Percentiles rank a stretch among this genome's conserved stretches.
These are phyloP conservation scores for Colletotrichum noveboracense DNA, from an alignment of 2,329 filamentous ascomycete species.

Conservation along the genomic window DNA sequence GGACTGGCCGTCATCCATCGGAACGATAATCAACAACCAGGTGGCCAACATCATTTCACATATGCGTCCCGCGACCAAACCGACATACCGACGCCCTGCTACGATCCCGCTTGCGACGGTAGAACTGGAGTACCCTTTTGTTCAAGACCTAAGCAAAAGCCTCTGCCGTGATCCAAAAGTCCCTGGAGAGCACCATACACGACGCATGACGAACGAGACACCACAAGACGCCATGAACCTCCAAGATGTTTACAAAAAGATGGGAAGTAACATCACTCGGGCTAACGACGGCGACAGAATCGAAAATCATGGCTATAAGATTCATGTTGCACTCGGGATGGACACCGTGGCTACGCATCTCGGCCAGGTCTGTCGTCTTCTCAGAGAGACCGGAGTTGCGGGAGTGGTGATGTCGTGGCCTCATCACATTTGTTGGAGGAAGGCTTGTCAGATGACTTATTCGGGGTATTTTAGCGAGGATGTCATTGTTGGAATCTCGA, in stretches of 20 bases:
- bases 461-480: neutral
- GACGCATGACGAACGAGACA: neutral
- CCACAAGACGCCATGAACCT: neutral
- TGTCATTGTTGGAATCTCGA: neutral
- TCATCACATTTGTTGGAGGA: neutral
- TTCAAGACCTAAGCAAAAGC: neutral
- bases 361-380: neutral
- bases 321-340: neutral
- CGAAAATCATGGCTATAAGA: neutral
- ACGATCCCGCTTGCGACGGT: neutral
- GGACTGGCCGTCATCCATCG: neutral
- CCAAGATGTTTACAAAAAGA: neutral
- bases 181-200: neutral
- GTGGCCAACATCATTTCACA: neutral
- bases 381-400: neutral
- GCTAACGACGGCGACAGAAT: neutral
- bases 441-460: neutral
- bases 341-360: neutral
- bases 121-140: neutral
- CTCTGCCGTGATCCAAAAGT: neutral
- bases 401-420: neutral
- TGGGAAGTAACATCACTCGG: neutral
- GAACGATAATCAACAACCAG: neutral
- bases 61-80: neutral
- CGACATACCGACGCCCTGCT: neutral